Percentiles rank a stretch among this genome's conserved stretches.
These are phyloP conservation scores for Cryptococcus sp. DNA, from an alignment of 1,284 basidiomycete species.

Conservation along the genomic window DNA sequence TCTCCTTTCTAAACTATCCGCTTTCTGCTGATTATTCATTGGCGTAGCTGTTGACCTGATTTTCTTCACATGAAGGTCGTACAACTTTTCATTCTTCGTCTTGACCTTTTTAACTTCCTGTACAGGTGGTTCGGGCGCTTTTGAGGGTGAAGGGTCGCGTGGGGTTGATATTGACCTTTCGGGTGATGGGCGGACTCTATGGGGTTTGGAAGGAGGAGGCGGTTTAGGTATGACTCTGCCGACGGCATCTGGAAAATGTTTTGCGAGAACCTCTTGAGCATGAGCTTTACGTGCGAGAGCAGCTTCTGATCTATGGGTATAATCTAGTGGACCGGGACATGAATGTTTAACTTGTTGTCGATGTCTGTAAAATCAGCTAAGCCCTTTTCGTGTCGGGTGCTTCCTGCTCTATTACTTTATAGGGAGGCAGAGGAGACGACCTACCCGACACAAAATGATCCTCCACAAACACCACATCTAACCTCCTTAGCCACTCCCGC, in stretches of 20 bases:
- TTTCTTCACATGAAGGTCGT: conserved; percentile 36
- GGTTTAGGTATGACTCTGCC: conserved; percentile 19
- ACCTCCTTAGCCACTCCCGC: conserved; percentile 24
- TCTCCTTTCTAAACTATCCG: conserved; percentile 8
- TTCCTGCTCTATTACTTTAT: too few species aligned
- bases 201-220: conserved; percentile 16
- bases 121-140: neutral
- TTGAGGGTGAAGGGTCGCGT: conserved; percentile 5
- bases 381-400: neutral
- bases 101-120: conserved; percentile 11
- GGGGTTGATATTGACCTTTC: neutral
- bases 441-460: conserved; percentile 34
- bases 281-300: conserved; percentile 14
- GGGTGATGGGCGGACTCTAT: neutral
- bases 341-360: conserved; percentile 25
- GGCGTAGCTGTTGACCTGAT: conserved; percentile 25
- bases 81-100: conserved; percentile 32
- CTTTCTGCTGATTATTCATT: conserved; percentile 11
- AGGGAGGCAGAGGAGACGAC: conserved; percentile 4
- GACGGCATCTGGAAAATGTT: conserved; percentile 28
- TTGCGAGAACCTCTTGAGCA: conserved; percentile 27
- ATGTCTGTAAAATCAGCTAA: conserved; percentile 16
- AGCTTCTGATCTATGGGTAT: conserved; percentile 27
- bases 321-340: conserved; percentile 25
- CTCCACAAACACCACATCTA: conserved; percentile 27